Base-by-base conservation (phyloP, 495 filamentous ascomycete species). In the Filosporella fistucella region DNA sequence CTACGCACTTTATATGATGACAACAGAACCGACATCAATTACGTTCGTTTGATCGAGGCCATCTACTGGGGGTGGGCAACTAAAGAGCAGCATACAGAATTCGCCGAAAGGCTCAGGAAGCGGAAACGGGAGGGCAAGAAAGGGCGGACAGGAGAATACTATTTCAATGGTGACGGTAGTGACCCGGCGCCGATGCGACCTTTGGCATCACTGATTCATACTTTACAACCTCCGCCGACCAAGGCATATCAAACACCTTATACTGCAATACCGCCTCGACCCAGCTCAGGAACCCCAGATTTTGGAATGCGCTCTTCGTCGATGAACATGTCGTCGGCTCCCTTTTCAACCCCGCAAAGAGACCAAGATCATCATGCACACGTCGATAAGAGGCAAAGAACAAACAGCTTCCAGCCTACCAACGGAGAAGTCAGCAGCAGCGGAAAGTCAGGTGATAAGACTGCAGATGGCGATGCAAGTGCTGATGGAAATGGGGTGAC, bases 1-100 rank as follows among this genome's bases (percentile, higher is more conserved):
- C 63, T 79, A 46, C 68, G 74, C 36, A 68, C 71, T 16, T 60
- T 77, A 43, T 76, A 75, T 54, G 68, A 75, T 41, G 75, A 79
- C 48, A 60, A 72, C 24, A 61, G 59, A 35, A 35, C 45, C 24
- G 61, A 74, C 33, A 54, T 56, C 5, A 56, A 25, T 4, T 39
- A 48, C 12, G 42, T 61, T 43, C 52, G 68, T 4, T 9, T 76
- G 61, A 55, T 76, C 28, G 65, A 71, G 58, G 63, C 68, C 38
- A 61, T 77, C 23, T 75, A 67, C 52, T 53, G 61, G 32, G 67
- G 71, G 53, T 68, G 62, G 12, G 74, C 74, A 12, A 65, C 68
- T 41, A 48, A 52, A n/a, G 64, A 65, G 17, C 65, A 69, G 0
- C 50, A 68, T 8, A 51, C 68, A 26, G 61, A 71, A 47, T 77